Conservation (phyloP, 129 eudicot species). For the Flaveria bidentis region DNA sequence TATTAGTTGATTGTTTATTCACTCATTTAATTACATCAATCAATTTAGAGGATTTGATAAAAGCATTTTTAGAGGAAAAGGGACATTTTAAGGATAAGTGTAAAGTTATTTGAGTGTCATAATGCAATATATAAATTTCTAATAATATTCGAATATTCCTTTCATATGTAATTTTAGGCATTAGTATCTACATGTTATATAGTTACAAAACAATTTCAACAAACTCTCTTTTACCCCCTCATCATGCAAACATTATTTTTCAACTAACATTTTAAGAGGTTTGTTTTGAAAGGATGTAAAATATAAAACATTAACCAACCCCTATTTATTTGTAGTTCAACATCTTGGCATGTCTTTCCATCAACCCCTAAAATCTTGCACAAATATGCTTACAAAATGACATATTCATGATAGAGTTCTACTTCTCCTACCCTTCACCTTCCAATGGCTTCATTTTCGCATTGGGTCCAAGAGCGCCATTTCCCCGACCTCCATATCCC, state of each 20-base stretch:
- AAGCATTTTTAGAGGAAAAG: background rate
- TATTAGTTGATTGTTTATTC: background rate
- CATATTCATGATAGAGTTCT: slow-evolving; percentile 29
- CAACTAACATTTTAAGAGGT: slow-evolving; percentile 25
- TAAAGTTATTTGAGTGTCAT: background rate
- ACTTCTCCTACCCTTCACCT: slow-evolving; percentile 27
- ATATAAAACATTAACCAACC: slow-evolving; percentile 24
- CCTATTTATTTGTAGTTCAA: slow-evolving; percentile 44
- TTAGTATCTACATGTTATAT: slow-evolving; percentile 2
- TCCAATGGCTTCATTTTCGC: slow-evolving; percentile 53
- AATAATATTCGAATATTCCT: background rate
- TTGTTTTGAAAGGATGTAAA: slow-evolving; percentile 11
- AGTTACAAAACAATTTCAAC: slow-evolving; percentile 10
- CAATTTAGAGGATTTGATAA: background rate
- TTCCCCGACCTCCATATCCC: slow-evolving; percentile 68
- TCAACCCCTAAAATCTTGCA: slow-evolving; percentile 22
- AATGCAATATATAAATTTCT: background rate
- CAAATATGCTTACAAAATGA: slow-evolving; percentile 49
- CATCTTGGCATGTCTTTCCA: slow-evolving; percentile 46
- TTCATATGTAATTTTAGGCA: background rate
- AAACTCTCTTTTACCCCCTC: slow-evolving; percentile 25
- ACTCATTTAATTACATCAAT: background rate
- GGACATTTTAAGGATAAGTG: background rate
- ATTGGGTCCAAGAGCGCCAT: slow-evolving; percentile 72
- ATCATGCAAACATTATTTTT: slow-evolving; percentile 42